Evolutionary conservation across 331 rosid genomes (phyloP).

Genomic region (Erythrophleum ivorense): DNA sequence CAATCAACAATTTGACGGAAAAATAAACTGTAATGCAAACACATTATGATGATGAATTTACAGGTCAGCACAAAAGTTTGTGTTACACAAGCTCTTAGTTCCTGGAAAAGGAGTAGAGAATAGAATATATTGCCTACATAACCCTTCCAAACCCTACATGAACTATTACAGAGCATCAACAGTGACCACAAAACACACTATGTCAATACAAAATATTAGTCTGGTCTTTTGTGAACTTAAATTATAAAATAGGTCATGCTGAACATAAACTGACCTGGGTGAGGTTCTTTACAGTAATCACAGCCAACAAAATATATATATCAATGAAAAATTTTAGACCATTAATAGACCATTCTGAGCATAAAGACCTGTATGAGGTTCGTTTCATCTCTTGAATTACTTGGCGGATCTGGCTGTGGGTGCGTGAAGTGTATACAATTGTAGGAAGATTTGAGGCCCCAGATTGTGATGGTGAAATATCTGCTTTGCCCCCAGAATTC

Average conservation of each 20-base stretch:
- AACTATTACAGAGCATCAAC: constrained; percentile 21
- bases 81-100: neutral
- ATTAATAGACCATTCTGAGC: constrained; percentile 1
- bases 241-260: neutral
- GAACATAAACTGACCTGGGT: constrained; percentile 59
- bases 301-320: constrained; percentile 18
- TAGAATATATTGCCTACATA: neutral
- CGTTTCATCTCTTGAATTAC: constrained; percentile 87
- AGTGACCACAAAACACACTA: neutral
- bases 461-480: constrained; percentile 53
- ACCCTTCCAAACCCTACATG: neutral
- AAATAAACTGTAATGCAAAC: neutral
- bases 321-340: constrained; percentile 18
- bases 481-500: constrained; percentile 46
- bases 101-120: neutral
- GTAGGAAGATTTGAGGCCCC: constrained; percentile 54
- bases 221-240: constrained; percentile 21
- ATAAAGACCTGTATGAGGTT: constrained; percentile 77
- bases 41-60: constrained; percentile 22
- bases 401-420: constrained; percentile 99
- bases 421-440: constrained; percentile 83
- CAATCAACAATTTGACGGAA: constrained; percentile 19
- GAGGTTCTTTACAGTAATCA: constrained; percentile 60
- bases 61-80: neutral
- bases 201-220: constrained; percentile 22